Conservation (phyloP, 495 filamentous ascomycete genomes). For the Trypethelium eluteriae region DNA sequence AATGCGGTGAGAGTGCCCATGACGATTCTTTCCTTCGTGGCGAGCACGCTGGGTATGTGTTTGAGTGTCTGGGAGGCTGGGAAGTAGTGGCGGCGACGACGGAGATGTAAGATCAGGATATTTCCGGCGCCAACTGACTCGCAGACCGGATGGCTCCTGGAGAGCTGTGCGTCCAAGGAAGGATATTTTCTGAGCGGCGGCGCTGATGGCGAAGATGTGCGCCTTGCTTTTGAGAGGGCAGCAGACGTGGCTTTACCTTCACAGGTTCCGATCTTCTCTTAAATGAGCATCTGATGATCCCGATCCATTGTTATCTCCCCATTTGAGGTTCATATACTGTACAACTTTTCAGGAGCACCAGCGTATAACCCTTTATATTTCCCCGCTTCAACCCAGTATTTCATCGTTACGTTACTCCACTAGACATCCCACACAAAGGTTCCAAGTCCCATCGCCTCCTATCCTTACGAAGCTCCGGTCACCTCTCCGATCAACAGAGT, state of each 20-base stretch:
- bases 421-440: no score
- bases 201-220: not conserved
- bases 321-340: no score
- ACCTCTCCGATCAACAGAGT: constrained; percentile 20
- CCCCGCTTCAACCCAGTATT: no score
- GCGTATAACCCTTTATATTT: no score
- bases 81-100: not conserved
- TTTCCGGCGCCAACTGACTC: not conserved
- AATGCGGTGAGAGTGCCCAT: not conserved
- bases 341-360: no score
- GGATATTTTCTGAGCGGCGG: constrained; percentile 3
- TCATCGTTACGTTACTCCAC: no score
- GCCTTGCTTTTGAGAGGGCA: not conserved
- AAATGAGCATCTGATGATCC: no score
- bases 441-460: not conserved
- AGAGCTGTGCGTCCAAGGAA: not conserved
- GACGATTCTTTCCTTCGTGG: not conserved
- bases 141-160: not conserved
- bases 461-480: constrained; percentile 12
- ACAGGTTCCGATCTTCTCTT: no score
- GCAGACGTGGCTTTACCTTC: not conserved
- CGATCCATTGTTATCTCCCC: no score
- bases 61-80: not conserved
- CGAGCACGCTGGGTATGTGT: constrained; percentile 1
- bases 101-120: not conserved